A percentile compares a stretch with the other conserved stretches of the same genome.
These are phyloP conservation scores for Phyllachora maydis DNA, from an alignment of 2,329 filamentous ascomycete genomes.

Conservation along the genomic window DNA sequence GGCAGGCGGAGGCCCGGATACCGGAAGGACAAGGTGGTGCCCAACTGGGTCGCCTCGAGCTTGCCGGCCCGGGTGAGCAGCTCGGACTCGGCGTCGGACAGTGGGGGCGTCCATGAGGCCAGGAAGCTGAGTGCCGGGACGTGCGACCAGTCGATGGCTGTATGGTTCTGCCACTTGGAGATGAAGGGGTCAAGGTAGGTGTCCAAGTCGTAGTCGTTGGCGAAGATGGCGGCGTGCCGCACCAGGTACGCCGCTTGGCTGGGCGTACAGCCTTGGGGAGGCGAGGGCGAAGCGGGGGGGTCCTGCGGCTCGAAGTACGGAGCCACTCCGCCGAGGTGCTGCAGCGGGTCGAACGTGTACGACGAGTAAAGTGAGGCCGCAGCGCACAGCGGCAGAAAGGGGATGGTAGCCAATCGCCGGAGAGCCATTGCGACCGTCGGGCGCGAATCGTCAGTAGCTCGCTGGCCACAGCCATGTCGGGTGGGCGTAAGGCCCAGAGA, in stretches of 20 bases:
- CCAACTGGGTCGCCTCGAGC: slow-evolving; percentile 36
- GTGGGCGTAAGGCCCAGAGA: too few relatives aligned
- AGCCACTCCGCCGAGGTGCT: slow-evolving; percentile 32
- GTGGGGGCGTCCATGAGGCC: slow-evolving; percentile 30
- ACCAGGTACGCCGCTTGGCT: slow-evolving; percentile 31
- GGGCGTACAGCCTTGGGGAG: slow-evolving; percentile 27
- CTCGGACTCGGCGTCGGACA: slow-evolving; percentile 33
- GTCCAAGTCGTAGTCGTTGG: slow-evolving; percentile 37
- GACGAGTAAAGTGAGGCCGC: slow-evolving; percentile 16
- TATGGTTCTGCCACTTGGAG: slow-evolving; percentile 35
- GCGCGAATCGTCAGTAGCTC: too few relatives aligned
- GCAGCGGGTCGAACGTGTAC: slow-evolving; percentile 29
- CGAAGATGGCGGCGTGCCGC: slow-evolving; percentile 39
- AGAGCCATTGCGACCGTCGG: neutral
- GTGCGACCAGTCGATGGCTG: slow-evolving; percentile 30
- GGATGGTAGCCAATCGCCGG: neutral
- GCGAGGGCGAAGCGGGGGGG: slow-evolving; percentile 17
- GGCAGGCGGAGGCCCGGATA: slow-evolving; percentile 33
- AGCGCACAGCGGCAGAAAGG: neutral
- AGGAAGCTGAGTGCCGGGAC: slow-evolving; percentile 35
- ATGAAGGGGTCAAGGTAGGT: slow-evolving; percentile 34
- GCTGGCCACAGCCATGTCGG: too few relatives aligned
- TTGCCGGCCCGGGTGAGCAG: slow-evolving; percentile 40
- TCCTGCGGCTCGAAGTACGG: slow-evolving; percentile 35
- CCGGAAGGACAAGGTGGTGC: slow-evolving; percentile 33